These are phyloP conservation scores for Scleroderma citrinum DNA, from an alignment of 768 basidiomycete genomes.

Conservation along the genomic window DNA sequence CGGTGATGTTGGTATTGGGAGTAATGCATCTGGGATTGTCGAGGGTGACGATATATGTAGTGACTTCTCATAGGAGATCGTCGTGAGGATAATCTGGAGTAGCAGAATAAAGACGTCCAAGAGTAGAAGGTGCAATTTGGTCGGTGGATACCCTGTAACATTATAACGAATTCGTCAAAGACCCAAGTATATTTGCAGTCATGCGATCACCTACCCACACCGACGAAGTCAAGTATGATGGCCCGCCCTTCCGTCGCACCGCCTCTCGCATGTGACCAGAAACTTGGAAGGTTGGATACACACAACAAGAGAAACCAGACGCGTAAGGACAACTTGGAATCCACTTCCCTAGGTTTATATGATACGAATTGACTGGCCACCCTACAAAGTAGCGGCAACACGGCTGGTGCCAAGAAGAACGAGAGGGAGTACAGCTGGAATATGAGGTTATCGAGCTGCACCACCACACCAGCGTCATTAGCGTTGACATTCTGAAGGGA, in stretches of 20 bases:
- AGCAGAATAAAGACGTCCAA: conserved; percentile 64
- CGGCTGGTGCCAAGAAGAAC: conserved; percentile 68
- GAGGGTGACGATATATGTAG: conserved; percentile 33
- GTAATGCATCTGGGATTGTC: conserved; percentile 37
- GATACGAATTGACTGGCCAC: conserved; percentile 59
- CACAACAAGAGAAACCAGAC: conserved; percentile 59
- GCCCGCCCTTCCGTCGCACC: conserved; percentile 53
- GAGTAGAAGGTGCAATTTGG: conserved; percentile 55
- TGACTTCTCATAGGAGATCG: conserved; percentile 62
- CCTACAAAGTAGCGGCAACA: conserved; percentile 38
- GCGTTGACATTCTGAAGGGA: conserved; percentile 1
- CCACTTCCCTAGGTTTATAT: conserved; percentile 60
- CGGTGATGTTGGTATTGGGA: conserved; percentile 23
- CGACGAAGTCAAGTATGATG: conserved; percentile 73
- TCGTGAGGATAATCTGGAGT: conserved; percentile 61
- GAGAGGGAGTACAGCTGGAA: conserved; percentile 72
- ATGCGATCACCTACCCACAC: conserved; percentile 51
- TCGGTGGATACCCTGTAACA: conserved; percentile 49
- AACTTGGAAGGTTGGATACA: conserved; percentile 49
- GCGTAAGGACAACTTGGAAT: conserved; percentile 58
- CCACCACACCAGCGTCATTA: conserved; percentile 7
- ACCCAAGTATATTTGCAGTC: background rate
- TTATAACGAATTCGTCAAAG: background rate
- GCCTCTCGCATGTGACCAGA: conserved; percentile 56
- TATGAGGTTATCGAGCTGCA: conserved; percentile 62